phyloP scores from a whole-genome alignment of 1,284 basidiomycete species.

The Phylloboletellus chloephorus region DNA sequence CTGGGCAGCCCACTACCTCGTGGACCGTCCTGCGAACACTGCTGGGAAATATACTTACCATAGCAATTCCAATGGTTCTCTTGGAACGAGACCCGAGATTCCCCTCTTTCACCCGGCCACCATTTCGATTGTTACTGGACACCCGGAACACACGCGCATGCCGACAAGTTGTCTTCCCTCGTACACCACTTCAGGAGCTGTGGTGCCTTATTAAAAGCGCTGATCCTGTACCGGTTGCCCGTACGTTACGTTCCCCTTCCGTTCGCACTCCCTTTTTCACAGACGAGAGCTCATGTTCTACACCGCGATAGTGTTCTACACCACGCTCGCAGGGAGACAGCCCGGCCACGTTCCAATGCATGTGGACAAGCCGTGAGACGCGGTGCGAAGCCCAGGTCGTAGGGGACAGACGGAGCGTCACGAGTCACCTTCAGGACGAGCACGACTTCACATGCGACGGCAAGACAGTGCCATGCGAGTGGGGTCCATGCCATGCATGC shows the following conservation, averaged over 20 bases:
- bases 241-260: constrained; percentile 15
- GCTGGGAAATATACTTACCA: not conserved
- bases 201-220: not conserved
- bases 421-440: constrained; percentile 20
- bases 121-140: not conserved
- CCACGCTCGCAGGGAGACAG: constrained; percentile 8
- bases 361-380: constrained; percentile 14
- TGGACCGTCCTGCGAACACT: constrained; percentile 5
- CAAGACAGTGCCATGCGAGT: constrained; percentile 13
- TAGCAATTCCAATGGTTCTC: not conserved
- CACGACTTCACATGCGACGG: constrained; percentile 24
- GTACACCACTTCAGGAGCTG: not conserved
- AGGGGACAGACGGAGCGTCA: constrained; percentile 21
- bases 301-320: constrained; percentile 15
- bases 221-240: constrained; percentile 6
- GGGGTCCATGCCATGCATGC: constrained; percentile 13
- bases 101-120: not conserved
- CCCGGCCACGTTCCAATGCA: constrained; percentile 15
- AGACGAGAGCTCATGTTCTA: constrained; percentile 7
- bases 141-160: not conserved
- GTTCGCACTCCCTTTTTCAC: not conserved
- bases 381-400: constrained; percentile 17
- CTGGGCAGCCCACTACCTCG: constrained; percentile 3
- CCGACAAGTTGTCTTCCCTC: constrained; percentile 1
- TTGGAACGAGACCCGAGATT: not conserved